These are phyloP conservation scores for Fusarium drepaniforme DNA, from an alignment of 2,329 filamentous ascomycete species.

Conservation along the genomic window DNA sequence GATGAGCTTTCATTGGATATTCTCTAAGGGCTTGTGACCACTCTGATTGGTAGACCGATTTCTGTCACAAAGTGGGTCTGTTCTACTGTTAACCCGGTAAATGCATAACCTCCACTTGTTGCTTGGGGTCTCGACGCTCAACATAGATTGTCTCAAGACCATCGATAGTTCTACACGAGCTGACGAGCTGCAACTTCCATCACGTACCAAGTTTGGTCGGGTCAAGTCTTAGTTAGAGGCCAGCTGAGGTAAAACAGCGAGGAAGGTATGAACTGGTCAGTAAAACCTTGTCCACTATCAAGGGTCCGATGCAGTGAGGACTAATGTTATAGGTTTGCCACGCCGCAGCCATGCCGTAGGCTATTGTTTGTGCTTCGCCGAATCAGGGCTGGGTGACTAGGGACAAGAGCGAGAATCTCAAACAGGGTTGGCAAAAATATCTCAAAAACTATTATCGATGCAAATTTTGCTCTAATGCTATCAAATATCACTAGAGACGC, in stretches of 20 bases:
- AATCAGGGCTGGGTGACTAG: too few species aligned
- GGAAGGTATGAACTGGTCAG: neutral
- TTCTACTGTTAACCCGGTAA: too few species aligned
- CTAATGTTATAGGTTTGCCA: neutral
- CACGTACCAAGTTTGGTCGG: neutral
- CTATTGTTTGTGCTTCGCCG: neutral
- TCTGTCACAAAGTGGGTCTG: too few species aligned
- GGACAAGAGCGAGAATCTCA: neutral
- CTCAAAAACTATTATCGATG: neutral
- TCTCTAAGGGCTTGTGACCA: too few species aligned
- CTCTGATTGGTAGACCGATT: too few species aligned
- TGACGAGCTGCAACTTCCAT: neutral
- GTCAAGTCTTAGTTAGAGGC: neutral
- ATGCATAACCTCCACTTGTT: too few species aligned
- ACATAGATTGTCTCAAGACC: too few species aligned
- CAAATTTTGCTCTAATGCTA: neutral
- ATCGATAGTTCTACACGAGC: neutral
- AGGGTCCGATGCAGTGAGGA: too few species aligned
- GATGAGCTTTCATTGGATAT: too few species aligned
- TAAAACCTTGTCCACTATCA: too few species aligned
- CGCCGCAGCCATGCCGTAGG: neutral
- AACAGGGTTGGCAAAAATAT: neutral
- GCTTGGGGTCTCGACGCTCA: too few species aligned
- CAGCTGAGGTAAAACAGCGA: neutral
- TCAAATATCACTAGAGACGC: too few species aligned